A percentile compares a stretch with the other conserved stretches of the same genome.
phyloP scores from a whole-genome alignment of 1,139 yeast species.

The Yamadazyma sp. region DNA sequence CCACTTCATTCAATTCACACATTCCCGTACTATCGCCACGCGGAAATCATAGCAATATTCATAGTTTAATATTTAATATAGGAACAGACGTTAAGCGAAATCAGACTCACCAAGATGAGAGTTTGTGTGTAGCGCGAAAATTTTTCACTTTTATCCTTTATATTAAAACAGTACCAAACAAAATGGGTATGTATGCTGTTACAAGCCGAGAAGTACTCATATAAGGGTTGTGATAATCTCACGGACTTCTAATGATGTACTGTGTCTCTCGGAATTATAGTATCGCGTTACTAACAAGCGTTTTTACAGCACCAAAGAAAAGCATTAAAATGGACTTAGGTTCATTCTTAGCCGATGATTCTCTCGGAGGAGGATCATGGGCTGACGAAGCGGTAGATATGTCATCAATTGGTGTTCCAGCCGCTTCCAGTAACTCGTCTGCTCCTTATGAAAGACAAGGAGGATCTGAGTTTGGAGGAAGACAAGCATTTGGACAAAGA shows the following conservation, averaged over 20 bases:
- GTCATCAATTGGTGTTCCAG: conserved; percentile 53
- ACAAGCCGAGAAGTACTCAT: no score
- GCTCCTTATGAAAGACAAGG: conserved; percentile 24
- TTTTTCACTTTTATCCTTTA: conserved; percentile 5
- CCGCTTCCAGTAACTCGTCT: conserved; percentile 27
- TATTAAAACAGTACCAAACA: background rate
- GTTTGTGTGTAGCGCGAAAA: conserved; percentile 2
- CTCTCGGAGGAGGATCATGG: conserved; percentile 54
- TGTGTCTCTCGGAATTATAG: no score
- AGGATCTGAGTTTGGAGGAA: conserved; percentile 10
- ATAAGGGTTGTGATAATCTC: no score
- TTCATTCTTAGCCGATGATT: conserved; percentile 49
- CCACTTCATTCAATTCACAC: no score
- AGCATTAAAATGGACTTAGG: conserved; percentile 51
- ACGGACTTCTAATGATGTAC: background rate
- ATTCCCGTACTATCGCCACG: no score
- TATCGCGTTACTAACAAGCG: conserved; percentile 2
- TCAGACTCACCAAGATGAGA: background rate
- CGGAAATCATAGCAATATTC: background rate
- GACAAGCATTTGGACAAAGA: conserved; percentile 3
- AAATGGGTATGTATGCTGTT: conserved; percentile 4
- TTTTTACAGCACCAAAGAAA: conserved; percentile 35
- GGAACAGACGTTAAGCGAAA: background rate
- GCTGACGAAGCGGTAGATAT: conserved; percentile 62
- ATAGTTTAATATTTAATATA: background rate